Evolutionary conservation across 345 rosid genomes (phyloP).

Genomic region (Eucalyptus camaldulensis): DNA sequence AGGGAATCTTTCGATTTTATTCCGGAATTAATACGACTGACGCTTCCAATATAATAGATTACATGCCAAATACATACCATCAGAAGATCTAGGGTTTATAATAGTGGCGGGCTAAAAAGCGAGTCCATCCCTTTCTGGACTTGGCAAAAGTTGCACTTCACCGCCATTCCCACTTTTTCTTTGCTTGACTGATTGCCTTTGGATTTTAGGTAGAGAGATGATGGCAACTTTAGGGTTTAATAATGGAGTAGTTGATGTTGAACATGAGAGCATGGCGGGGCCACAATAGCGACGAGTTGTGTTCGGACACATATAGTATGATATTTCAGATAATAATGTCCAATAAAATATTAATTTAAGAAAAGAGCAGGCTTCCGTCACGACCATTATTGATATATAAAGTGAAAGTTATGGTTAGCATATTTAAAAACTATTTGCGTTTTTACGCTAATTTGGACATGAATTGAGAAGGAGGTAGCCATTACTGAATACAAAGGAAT

Average conservation of each 20-base stretch:
- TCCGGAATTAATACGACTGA: background rate
- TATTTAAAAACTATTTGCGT: background rate
- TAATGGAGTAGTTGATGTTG: background rate
- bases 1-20: background rate
- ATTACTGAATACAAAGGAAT: background rate
- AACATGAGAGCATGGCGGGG: background rate
- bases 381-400: background rate
- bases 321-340: background rate
- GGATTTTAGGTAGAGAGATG: background rate
- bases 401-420: background rate
- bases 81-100: background rate
- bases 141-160: background rate
- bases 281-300: background rate
- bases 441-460: background rate
- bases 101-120: background rate
- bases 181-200: background rate
- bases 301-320: background rate
- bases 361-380: background rate
- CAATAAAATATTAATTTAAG: background rate
- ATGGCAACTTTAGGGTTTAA: background rate
- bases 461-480: background rate
- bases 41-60: background rate
- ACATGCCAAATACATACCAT: background rate
- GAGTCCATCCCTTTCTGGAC: background rate
- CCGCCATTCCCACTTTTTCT: background rate